Conservation (phyloP, 192 early-diverging fungal species). For the Jimgerdemannia flammicorona region DNA sequence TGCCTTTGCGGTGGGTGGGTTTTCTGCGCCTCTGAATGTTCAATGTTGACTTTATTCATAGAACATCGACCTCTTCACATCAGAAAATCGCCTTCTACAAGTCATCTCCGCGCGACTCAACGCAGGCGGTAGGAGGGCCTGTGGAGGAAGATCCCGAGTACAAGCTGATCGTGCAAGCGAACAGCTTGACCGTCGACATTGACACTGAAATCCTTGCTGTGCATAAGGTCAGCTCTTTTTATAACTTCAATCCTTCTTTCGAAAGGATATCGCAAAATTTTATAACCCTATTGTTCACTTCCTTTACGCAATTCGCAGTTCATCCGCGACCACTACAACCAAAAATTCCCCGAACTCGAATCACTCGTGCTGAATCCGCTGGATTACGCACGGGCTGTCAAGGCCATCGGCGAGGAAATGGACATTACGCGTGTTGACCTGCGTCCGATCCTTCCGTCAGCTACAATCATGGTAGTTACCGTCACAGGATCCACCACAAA, state of each 20-base stretch:
- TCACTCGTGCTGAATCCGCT: constrained; percentile 81
- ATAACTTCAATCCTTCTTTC: constrained; percentile 4
- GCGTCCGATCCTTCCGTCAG: constrained; percentile 72
- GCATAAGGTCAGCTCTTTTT: constrained; percentile 61
- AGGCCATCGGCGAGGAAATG: constrained; percentile 70
- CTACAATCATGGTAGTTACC: constrained; percentile 87
- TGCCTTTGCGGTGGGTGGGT: not conserved
- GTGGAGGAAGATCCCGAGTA: constrained; percentile 91
- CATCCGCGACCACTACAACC: constrained; percentile 86
- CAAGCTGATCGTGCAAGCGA: constrained; percentile 78
- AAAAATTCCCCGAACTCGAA: constrained; percentile 90
- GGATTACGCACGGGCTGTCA: constrained; percentile 86
- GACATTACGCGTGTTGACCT: constrained; percentile 83
- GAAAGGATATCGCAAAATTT: not conserved
- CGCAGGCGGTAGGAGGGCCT: constrained; percentile 47
- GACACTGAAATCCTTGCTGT: constrained; percentile 86
- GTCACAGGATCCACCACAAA: constrained; percentile 86
- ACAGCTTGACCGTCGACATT: constrained; percentile 79
- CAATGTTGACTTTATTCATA: not conserved
- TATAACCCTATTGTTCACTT: constrained; percentile 4
- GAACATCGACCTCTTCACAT: not conserved
- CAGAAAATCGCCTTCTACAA: constrained; percentile 27
- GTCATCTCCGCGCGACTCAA: constrained; percentile 24
- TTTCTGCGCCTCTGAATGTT: not conserved
- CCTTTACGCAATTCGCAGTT: constrained; percentile 42